Percentiles rank a stretch among this genome's conserved stretches.
Conservation (phyloP, 2,329 filamentous ascomycete genomes). For the Fusarium sp. region DNA sequence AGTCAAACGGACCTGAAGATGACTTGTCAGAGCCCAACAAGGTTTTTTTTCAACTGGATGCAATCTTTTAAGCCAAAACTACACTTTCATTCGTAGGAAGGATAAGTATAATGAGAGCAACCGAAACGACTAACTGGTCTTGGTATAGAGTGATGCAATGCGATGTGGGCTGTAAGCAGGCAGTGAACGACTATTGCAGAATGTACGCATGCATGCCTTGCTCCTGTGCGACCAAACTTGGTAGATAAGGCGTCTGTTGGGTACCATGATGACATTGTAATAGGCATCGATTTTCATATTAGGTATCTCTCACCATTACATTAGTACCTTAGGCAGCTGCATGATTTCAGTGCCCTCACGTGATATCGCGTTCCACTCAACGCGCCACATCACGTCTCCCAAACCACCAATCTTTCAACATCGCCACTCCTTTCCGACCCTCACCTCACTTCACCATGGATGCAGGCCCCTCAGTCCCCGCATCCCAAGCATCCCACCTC, state of each 20-base stretch:
- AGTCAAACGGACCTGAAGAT: not conserved
- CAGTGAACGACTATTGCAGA: too few species aligned
- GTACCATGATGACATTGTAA: not conserved
- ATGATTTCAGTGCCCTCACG: conserved; percentile 30
- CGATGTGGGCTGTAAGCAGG: not conserved
- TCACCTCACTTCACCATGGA: conserved; percentile 14
- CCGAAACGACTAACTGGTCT: not conserved
- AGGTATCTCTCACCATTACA: too few species aligned
- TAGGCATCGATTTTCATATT: not conserved
- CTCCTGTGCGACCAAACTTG: not conserved
- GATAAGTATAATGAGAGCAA: not conserved
- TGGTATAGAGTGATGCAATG: not conserved
- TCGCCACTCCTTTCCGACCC: conserved; percentile 1
- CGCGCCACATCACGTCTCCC: conserved; percentile 34
- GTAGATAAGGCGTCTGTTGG: not conserved
- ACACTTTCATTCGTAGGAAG: not conserved
- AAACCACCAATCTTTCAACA: conserved; percentile 15
- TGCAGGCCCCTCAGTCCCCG: conserved; percentile 48
- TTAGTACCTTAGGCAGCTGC: too few species aligned
- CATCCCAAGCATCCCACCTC: conserved; percentile 60
- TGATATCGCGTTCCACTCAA: conserved; percentile 47
- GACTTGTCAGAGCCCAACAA: not conserved
- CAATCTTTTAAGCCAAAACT: not conserved
- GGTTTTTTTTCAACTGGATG: not conserved
- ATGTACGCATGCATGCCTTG: too few species aligned